Evolutionary conservation across 768 basidiomycete genomes (phyloP).

Genomic region (Serendipita sp.): DNA sequence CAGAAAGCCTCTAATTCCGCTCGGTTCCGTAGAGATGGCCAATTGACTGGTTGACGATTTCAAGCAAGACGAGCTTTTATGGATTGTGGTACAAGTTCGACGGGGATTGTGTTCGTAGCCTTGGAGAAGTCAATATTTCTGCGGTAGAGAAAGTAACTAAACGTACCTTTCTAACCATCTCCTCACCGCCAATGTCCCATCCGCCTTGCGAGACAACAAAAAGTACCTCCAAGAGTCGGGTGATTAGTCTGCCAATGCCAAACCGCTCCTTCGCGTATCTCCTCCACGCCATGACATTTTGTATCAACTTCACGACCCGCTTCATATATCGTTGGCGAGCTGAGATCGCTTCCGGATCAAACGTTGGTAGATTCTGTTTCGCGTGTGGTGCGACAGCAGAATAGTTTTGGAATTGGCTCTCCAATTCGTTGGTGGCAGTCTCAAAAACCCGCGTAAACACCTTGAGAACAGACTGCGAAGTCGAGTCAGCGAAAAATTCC

Average conservation of each 20-base stretch:
- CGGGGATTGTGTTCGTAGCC: slow-evolving; percentile 2
- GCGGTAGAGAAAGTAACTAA: slow-evolving; percentile 9
- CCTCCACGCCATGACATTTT: slow-evolving; percentile 61
- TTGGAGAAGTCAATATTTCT: slow-evolving; percentile 5
- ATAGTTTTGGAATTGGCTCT: background rate
- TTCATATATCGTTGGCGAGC: slow-evolving; percentile 56
- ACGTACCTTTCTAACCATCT: slow-evolving; percentile 40
- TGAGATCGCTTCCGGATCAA: slow-evolving; percentile 61
- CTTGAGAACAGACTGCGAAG: background rate
- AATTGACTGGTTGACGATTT: too few species aligned
- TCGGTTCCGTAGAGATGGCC: too few species aligned
- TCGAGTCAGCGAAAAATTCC: background rate
- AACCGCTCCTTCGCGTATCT: slow-evolving; percentile 50
- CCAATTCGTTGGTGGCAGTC: background rate
- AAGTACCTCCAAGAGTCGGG: slow-evolving; percentile 42
- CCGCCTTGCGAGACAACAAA: slow-evolving; percentile 52
- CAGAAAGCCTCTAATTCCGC: too few species aligned
- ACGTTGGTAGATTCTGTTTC: slow-evolving; percentile 26
- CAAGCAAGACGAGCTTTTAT: background rate
- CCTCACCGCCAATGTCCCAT: slow-evolving; percentile 81
- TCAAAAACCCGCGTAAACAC: background rate
- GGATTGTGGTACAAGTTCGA: slow-evolving; percentile 4
- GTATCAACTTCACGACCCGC: slow-evolving; percentile 53
- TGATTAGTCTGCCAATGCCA: slow-evolving; percentile 38
- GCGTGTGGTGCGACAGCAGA: background rate